A percentile compares a stretch with the other conserved stretches of the same genome.
These are phyloP conservation scores for Leersia perrieri DNA, from an alignment of 176 grass and related monocot species.

Conservation along the genomic window DNA sequence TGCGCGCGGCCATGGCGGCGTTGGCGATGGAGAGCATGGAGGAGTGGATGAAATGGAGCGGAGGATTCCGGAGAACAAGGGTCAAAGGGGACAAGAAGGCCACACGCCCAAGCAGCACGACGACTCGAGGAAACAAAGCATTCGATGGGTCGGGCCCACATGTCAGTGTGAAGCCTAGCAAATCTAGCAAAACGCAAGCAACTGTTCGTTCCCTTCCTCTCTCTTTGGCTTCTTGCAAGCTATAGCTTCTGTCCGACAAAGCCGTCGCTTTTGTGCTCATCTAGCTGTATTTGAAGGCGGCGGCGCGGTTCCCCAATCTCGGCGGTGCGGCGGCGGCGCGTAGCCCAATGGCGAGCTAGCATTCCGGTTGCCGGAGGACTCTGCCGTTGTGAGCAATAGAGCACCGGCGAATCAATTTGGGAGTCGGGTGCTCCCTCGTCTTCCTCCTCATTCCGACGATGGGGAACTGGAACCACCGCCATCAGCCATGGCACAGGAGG, in stretches of 20 bases:
- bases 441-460: neutral
- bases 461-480: neutral
- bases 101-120: neutral
- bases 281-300: neutral
- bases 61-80: neutral
- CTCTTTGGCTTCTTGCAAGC: neutral
- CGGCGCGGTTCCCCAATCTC: neutral
- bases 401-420: neutral
- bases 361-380: neutral
- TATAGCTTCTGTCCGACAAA: neutral
- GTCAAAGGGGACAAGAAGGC: neutral
- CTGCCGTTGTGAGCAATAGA: neutral
- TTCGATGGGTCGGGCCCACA: neutral
- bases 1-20: slow-evolving; percentile 37
- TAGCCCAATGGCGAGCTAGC: neutral
- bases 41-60: neutral
- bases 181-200: too few species aligned
- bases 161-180: neutral
- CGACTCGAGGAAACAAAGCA: neutral
- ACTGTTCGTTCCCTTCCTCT: neutral
- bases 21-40: slow-evolving; percentile 31
- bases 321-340: neutral
- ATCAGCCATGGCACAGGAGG: slow-evolving; percentile 3
- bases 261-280: neutral
- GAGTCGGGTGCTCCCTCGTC: neutral